phyloP scores from a whole-genome alignment of 352 stramenopile genomes.

The Aphanomyces cochlioides region DNA sequence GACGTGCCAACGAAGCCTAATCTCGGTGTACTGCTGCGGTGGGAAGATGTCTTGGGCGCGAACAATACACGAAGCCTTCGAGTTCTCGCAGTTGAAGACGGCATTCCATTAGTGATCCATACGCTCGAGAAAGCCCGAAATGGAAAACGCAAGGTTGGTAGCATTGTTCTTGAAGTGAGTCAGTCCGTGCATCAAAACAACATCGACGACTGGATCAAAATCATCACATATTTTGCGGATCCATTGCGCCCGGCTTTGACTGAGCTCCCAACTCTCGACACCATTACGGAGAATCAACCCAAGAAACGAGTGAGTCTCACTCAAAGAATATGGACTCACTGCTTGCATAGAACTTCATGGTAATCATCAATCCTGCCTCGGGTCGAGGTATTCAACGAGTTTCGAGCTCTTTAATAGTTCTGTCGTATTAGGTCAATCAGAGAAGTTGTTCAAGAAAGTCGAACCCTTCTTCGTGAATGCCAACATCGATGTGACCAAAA shows the following conservation, averaged over 20 bases:
- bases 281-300: constrained; percentile 6
- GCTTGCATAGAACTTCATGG: constrained; percentile 18
- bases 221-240: constrained; percentile 27
- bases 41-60: constrained; percentile 22
- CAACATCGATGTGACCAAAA: constrained; percentile 24
- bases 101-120: constrained; percentile 19
- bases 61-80: not conserved
- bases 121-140: constrained; percentile 7
- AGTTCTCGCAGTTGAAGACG: not conserved
- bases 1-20: not conserved
- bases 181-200: constrained; percentile 3
- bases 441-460: constrained; percentile 24
- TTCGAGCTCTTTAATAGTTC: not conserved
- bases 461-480: constrained; percentile 12
- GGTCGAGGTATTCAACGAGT: not conserved
- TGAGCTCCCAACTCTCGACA: not conserved
- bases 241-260: not conserved
- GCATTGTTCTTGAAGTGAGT: constrained; percentile 1
- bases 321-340: not conserved
- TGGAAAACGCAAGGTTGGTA: constrained; percentile 14
- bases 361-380: constrained; percentile 24
- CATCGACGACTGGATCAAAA: constrained; percentile 23
- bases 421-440: constrained; percentile 4
- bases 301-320: constrained; percentile 14
- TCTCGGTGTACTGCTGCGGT: not conserved